These are phyloP conservation scores for Plenodomus biglobosus DNA, from an alignment of 2,329 filamentous ascomycete genomes.

Conservation along the genomic window DNA sequence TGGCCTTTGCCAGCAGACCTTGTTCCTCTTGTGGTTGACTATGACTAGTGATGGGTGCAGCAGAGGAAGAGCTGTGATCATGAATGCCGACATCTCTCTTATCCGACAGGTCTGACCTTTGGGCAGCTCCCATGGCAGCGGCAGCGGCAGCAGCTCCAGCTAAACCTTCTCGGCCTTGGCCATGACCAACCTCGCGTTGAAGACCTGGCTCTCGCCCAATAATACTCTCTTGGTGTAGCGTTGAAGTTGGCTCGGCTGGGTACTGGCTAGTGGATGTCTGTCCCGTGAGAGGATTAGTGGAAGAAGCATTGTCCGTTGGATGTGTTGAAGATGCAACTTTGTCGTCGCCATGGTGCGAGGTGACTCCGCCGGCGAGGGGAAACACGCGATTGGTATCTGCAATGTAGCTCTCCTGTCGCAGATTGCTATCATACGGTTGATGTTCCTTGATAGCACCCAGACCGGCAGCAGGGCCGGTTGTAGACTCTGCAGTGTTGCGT, in stretches of 20 bases:
- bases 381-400: constrained; percentile 37
- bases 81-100: constrained; percentile 4
- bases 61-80: not conserved
- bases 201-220: constrained; percentile 19
- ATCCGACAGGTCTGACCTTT: constrained; percentile 7
- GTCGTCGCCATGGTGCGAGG: constrained; percentile 10
- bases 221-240: constrained; percentile 3
- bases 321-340: not conserved
- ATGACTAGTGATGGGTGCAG: not conserved
- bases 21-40: not conserved
- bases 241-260: not conserved
- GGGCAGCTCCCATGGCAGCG: constrained; percentile 27
- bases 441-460: not conserved
- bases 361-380: constrained; percentile 40
- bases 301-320: not conserved
- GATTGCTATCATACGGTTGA: constrained; percentile 11
- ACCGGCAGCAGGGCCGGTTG: not conserved
- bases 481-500: constrained; percentile 9
- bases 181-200: constrained; percentile 18
- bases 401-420: constrained; percentile 18
- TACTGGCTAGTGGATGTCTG: not conserved
- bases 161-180: constrained; percentile 27
- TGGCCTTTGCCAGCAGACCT: not conserved
- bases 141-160: constrained; percentile 34
- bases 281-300: constrained; percentile 2